Conservation (phyloP, 768 basidiomycete species). For the button mushroom (Agaricus bisporus) region DNA sequence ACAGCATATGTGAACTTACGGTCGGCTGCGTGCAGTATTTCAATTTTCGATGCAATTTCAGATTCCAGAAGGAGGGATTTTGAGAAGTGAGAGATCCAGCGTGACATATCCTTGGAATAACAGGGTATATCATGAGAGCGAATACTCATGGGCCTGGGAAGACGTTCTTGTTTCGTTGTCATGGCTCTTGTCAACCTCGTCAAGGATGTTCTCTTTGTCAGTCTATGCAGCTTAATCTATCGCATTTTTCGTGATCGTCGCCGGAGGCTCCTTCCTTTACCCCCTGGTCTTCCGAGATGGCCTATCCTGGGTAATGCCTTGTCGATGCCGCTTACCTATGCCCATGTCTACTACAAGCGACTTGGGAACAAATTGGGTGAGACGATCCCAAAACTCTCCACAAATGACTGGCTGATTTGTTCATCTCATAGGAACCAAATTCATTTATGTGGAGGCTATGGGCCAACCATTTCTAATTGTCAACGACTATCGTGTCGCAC, state of each 20-base stretch:
- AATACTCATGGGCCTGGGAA: no score
- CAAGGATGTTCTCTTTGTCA: neutral
- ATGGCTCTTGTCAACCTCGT: no score
- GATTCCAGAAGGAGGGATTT: no score
- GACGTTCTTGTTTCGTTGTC: no score
- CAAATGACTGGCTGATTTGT: neutral
- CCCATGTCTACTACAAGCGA: neutral
- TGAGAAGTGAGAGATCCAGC: no score
- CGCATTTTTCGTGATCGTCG: neutral
- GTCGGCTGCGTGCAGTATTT: no score
- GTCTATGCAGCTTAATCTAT: neutral
- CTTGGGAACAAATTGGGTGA: neutral
- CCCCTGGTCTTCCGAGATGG: constrained; percentile 6
- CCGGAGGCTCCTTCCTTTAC: neutral
- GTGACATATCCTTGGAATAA: no score
- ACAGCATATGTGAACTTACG: no score
- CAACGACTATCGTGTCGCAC: constrained; percentile 18
- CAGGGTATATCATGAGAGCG: no score
- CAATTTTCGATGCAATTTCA: no score
- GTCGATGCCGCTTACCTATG: neutral
- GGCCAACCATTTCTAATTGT: constrained; percentile 20
- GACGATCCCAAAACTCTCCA: neutral
- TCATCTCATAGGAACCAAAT: neutral
- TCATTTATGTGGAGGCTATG: constrained; percentile 20
- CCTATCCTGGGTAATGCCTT: constrained; percentile 8